Conservation (phyloP, 495 filamentous ascomycete species). For the Cercophora samala region DNA sequence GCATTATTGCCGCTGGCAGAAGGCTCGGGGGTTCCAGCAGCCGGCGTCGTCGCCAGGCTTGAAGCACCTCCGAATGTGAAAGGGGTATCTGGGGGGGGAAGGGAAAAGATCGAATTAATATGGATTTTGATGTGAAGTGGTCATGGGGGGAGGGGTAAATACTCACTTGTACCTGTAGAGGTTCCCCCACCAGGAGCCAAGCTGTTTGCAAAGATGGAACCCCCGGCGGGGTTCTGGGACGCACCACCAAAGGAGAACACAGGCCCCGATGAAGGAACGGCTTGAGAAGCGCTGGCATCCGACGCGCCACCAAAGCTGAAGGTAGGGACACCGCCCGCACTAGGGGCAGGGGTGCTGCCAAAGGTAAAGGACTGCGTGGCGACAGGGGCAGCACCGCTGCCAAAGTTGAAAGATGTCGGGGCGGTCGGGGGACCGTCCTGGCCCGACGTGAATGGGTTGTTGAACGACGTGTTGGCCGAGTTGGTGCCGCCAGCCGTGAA, state of each 20-base stretch:
- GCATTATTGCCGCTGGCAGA: slow-evolving; percentile 31
- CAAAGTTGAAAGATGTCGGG: slow-evolving; percentile 41
- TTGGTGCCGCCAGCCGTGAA: slow-evolving; percentile 36
- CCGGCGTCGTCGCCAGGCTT: slow-evolving; percentile 55
- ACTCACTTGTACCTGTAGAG: slow-evolving; percentile 47
- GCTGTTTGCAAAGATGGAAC: slow-evolving; percentile 29
- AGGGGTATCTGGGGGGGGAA: slow-evolving; percentile 37
- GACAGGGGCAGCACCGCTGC: slow-evolving; percentile 25
- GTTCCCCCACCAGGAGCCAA: slow-evolving; percentile 39
- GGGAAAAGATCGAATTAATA: slow-evolving; percentile 20
- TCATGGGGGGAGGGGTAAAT: neutral
- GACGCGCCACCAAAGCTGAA: slow-evolving; percentile 35
- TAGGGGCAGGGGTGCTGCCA: slow-evolving; percentile 18
- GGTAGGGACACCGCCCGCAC: slow-evolving; percentile 18
- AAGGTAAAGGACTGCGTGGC: slow-evolving; percentile 30
- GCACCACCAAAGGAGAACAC: slow-evolving; percentile 19
- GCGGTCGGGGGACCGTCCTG: slow-evolving; percentile 29
- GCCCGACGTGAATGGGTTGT: slow-evolving; percentile 41
- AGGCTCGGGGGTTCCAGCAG: slow-evolving; percentile 60
- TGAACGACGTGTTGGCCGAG: slow-evolving; percentile 28
- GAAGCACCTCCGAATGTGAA: slow-evolving; percentile 48
- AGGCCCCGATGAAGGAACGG: slow-evolving; percentile 14
- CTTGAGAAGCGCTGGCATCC: slow-evolving; percentile 15
- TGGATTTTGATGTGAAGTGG: slow-evolving; percentile 21
- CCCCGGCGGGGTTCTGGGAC: slow-evolving; percentile 26